Conservation (phyloP, 2,329 filamentous ascomycete genomes). For the Blastomyces silverae region DNA sequence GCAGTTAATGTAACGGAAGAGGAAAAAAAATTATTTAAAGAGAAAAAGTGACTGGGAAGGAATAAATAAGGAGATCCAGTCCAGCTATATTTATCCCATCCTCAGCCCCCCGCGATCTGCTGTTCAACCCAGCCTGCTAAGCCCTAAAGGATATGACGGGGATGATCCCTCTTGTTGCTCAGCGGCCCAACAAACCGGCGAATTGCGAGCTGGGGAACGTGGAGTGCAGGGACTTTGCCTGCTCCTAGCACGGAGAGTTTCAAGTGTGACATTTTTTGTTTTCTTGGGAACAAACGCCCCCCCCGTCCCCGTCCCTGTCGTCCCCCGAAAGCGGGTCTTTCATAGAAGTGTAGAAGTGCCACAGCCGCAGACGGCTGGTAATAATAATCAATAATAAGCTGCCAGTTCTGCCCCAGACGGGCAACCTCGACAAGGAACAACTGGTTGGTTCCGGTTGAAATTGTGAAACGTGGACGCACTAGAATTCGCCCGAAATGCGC, state of each 20-base stretch:
- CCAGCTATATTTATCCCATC: constrained; percentile 8
- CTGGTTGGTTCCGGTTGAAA: neutral
- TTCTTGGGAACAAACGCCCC: neutral
- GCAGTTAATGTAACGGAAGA: neutral
- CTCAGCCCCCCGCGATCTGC: neutral
- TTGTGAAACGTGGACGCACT: neutral
- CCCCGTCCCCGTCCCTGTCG: too few relatives aligned
- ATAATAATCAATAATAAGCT: too few relatives aligned
- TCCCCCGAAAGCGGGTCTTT: neutral
- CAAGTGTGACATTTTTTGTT: neutral
- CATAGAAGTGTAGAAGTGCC: neutral
- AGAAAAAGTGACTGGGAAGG: neutral
- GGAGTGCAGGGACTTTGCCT: neutral
- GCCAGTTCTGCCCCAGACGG: neutral
- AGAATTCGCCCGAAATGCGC: too few relatives aligned
- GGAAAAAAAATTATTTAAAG: neutral
- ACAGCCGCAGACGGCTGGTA: neutral
- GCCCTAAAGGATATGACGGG: neutral
- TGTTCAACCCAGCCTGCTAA: neutral
- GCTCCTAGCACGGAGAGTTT: neutral
- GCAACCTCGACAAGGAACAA: neutral
- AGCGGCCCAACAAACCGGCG: neutral
- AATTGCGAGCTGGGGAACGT: neutral
- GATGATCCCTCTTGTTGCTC: neutral
- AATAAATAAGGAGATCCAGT: neutral